These are phyloP conservation scores for Pestalotiopsis sp. DNA, from an alignment of 2,329 filamentous ascomycete species.

Conservation along the genomic window DNA sequence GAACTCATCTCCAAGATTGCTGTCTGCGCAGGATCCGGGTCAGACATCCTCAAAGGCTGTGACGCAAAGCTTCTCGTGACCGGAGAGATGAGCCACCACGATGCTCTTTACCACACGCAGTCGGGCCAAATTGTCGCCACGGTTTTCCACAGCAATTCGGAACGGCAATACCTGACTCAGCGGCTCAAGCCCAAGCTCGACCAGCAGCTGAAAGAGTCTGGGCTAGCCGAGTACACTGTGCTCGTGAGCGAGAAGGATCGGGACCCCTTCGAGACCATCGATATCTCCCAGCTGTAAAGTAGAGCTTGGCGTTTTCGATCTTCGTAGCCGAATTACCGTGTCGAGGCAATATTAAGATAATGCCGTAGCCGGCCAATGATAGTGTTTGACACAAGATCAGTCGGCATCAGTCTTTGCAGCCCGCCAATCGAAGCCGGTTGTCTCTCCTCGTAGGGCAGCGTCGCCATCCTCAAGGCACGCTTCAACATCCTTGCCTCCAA, in stretches of 20 bases:
- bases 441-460: slow-evolving; percentile 40
- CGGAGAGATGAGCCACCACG: slow-evolving; percentile 92
- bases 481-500: slow-evolving; percentile 58
- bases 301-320: neutral
- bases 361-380: neutral
- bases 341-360: neutral
- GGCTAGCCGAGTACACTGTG: slow-evolving; percentile 55
- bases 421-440: slow-evolving; percentile 28
- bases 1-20: slow-evolving; percentile 65
- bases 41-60: slow-evolving; percentile 69
- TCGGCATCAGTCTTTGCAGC: slow-evolving; percentile 18
- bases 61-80: slow-evolving; percentile 84
- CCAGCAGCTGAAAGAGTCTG: slow-evolving; percentile 53
- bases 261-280: slow-evolving; percentile 85
- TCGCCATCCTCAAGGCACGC: slow-evolving; percentile 57
- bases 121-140: slow-evolving; percentile 80
- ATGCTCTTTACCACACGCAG: slow-evolving; percentile 84
- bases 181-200: slow-evolving; percentile 70
- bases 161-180: slow-evolving; percentile 77
- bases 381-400: slow-evolving; percentile 10
- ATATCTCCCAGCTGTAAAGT: slow-evolving; percentile 40
- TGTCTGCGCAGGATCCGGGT: slow-evolving; percentile 89
- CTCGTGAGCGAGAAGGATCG: slow-evolving; percentile 77
- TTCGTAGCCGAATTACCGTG: neutral
- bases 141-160: slow-evolving; percentile 91